Percentiles rank a stretch among this genome's conserved stretches.
These are phyloP conservation scores for Populus ilicifolia DNA, from an alignment of 345 rosid genomes.

Conservation along the genomic window DNA sequence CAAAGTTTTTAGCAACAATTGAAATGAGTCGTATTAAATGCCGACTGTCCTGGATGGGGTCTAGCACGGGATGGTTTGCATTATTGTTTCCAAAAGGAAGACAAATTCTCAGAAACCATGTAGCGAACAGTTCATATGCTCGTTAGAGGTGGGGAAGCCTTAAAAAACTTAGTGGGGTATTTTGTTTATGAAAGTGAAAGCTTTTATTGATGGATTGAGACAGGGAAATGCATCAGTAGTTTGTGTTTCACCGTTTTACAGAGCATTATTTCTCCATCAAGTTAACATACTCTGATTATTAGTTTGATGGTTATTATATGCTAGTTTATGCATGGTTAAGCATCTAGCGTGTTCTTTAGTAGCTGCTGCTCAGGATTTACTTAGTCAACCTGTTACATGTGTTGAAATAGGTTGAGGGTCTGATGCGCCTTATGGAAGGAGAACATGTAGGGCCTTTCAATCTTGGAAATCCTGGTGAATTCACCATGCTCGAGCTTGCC, in stretches of 20 bases:
- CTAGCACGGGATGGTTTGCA: neutral
- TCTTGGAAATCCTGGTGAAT: slow-evolving; percentile 97
- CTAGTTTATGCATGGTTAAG: neutral
- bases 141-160: neutral
- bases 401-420: slow-evolving; percentile 71
- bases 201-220: neutral
- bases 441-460: slow-evolving; percentile 96
- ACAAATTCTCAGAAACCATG: neutral
- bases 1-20: neutral
- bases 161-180: neutral
- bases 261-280: neutral
- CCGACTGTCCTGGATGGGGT: neutral
- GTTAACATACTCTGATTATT: neutral
- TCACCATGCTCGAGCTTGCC: slow-evolving; percentile 98
- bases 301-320: neutral
- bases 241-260: neutral
- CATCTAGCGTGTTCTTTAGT: neutral
- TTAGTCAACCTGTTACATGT: neutral
- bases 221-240: too few relatives aligned
- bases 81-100: neutral
- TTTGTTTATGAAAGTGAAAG: neutral
- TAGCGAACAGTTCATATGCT: neutral
- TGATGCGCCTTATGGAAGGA: slow-evolving; percentile 93
- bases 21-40: neutral
- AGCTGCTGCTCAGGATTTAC: neutral